These are phyloP conservation scores for Chamaenerion angustifolium DNA, from an alignment of 345 rosid genomes.

Conservation along the genomic window DNA sequence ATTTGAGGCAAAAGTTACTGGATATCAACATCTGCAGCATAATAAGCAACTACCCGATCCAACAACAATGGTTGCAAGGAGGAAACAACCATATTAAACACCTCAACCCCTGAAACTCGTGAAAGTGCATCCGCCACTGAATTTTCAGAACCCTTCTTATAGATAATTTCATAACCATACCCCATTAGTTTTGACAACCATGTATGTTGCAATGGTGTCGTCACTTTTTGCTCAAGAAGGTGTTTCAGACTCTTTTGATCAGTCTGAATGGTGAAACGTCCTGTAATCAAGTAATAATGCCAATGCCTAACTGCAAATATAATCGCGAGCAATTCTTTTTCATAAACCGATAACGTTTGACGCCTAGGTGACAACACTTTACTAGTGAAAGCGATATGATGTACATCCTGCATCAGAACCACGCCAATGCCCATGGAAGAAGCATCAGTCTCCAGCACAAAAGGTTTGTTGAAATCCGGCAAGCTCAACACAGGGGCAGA, in stretches of 20 bases:
- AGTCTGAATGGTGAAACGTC: not conserved
- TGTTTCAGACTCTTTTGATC: not conserved
- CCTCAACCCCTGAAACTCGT: not conserved
- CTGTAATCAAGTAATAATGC: not conserved
- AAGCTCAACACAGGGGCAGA: not conserved
- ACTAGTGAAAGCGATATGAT: not conserved
- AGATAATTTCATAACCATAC: not conserved
- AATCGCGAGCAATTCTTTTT: not conserved
- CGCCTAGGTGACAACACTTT: not conserved
- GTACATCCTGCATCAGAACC: not conserved
- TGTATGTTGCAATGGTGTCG: not conserved
- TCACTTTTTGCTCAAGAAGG: not conserved
- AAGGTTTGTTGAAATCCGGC: not conserved
- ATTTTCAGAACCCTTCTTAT: not conserved
- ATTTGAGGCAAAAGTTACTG: too few relatives aligned
- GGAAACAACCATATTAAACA: not conserved
- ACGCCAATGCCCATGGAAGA: not conserved
- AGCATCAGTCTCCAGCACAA: not conserved
- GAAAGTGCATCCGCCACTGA: not conserved
- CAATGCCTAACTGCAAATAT: not conserved
- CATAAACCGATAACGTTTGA: not conserved
- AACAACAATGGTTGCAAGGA: not conserved
- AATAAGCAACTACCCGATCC: not conserved
- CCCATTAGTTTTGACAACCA: not conserved
- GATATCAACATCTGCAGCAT: too few relatives aligned